A percentile compares a stretch with the other conserved stretches of the same genome.
phyloP scores from a whole-genome alignment of 139 green algal species.

The Picochlorum costavermella region DNA sequence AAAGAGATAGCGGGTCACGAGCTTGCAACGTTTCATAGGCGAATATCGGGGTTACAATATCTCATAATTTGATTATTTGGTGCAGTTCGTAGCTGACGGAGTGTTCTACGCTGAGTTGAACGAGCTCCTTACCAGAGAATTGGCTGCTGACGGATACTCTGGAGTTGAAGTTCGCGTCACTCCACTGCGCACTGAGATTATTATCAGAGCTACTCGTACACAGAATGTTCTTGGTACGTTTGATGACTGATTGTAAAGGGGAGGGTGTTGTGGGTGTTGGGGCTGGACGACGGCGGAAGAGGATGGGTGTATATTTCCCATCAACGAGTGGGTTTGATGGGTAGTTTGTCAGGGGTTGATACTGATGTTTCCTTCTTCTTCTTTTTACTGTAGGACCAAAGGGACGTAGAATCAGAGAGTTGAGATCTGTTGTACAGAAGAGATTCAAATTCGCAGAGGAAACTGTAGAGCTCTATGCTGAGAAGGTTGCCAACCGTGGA shows the following conservation, averaged over 20 bases:
- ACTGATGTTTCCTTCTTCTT: not conserved
- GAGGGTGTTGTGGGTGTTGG: not conserved
- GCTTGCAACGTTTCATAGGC: too few species aligned
- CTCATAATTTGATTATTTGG: not conserved
- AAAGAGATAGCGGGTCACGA: too few species aligned
- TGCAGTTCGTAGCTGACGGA: slow-evolving; percentile 95
- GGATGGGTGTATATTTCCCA: not conserved
- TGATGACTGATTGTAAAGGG: not conserved
- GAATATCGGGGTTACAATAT: not conserved
- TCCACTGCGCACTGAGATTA: slow-evolving; percentile 97
- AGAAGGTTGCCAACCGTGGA: slow-evolving; percentile 96
- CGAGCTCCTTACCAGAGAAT: slow-evolving; percentile 93
- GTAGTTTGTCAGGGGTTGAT: not conserved
- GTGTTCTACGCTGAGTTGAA: slow-evolving; percentile 99
- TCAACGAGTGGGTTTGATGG: not conserved
- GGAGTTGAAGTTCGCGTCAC: slow-evolving; percentile 97
- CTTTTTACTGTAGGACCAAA: slow-evolving; percentile 77
- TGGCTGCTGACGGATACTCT: slow-evolving; percentile 86
- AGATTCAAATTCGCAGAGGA: slow-evolving; percentile 94
- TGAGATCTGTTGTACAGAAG: slow-evolving; percentile 98
- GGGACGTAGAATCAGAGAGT: slow-evolving; percentile 94
- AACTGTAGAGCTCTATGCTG: slow-evolving; percentile 96
- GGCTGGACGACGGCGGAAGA: not conserved
- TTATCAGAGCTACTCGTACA: slow-evolving; percentile 97
- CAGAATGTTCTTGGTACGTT: slow-evolving; percentile 92